Base-by-base conservation (phyloP, 2,329 filamentous ascomycete species). In the Aspergillus ruber region DNA sequence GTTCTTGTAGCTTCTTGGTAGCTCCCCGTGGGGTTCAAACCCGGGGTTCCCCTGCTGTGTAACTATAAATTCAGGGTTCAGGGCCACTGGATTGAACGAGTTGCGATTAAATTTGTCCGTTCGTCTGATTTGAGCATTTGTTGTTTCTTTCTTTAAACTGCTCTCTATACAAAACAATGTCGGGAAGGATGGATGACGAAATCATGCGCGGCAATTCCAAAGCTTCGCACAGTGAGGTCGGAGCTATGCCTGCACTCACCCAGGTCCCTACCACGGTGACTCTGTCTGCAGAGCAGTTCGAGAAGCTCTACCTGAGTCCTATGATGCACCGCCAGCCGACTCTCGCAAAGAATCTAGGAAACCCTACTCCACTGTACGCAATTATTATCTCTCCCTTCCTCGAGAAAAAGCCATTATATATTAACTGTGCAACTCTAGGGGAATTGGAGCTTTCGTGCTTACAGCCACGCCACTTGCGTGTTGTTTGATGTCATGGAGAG, bases 261-360 rank as follows among this genome's bases (percentile, higher is more conserved):
- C 39, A 41, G 18, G 39, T 55, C 18, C 54, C 54, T 17, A 55
- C 54, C n/a, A 47, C 47, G 10, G 42, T 66, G 18, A 62, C 62
- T 3, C 60, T 66, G 18, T 58, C 60, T 8, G 60, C 63, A 0
- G 63, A 66, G 50, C 62, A 64, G 44, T 66, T 66, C 42, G 63
- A 66, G 52, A 66, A 59, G 54, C 59, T 66, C 29, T 66, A 66
- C 44, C 54, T 66, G n/a, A 62, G 56, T 17, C 63, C 63, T 6
- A 62, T 65, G 57, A 64, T 59, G 43, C 60, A 56, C 21, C 60
- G 59, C 7, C 63, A 63, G 44, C 56, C 62, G 21, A 52, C 58
- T 23, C 54, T 65, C 23, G 56, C 60, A 23, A 62, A 59, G 27
- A 60, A 55, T 25, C 50, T 66, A 43, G 63, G 60, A 8, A 66